Percentiles rank a stretch among this genome's conserved stretches.
Conservation (phyloP, 169 alveolate species). For the Eimeria falciformis region DNA sequence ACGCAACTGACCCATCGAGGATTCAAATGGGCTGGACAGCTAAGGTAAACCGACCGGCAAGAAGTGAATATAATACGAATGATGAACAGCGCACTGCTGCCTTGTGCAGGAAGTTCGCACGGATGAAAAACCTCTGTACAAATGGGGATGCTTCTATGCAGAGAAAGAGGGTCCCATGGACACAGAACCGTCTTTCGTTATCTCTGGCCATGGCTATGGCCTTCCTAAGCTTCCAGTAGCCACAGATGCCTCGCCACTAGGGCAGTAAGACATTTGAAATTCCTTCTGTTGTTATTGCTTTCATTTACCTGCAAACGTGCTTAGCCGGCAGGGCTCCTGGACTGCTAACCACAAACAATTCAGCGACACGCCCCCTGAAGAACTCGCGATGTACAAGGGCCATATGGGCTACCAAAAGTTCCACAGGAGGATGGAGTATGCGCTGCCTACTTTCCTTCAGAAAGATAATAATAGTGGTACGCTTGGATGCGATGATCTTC, state of each 20-base stretch:
- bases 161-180: slow-evolving; percentile 42
- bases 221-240: slow-evolving; percentile 31
- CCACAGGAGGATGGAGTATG: slow-evolving; percentile 43
- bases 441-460: slow-evolving; percentile 63
- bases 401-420: slow-evolving; percentile 68
- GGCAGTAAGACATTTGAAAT: not conserved
- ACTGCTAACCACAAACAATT: slow-evolving; percentile 49
- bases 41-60: not conserved
- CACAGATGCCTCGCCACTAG: not conserved
- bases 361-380: slow-evolving; percentile 60
- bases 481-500: no score
- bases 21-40: slow-evolving; percentile 71
- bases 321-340: slow-evolving; percentile 39
- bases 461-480: not conserved
- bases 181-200: not conserved
- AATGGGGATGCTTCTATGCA: slow-evolving; percentile 78
- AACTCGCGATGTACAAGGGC: slow-evolving; percentile 69
- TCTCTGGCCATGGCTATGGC: slow-evolving; percentile 36
- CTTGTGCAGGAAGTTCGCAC: slow-evolving; percentile 27
- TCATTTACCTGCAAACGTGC: not conserved
- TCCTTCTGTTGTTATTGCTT: not conserved
- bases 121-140: not conserved
- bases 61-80: not conserved
- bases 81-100: not conserved
- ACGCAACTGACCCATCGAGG: slow-evolving; percentile 78